A percentile compares a stretch with the other conserved stretches of the same genome.
These are phyloP conservation scores for Pisolithus orientalis DNA, from an alignment of 768 basidiomycete species.

Conservation along the genomic window DNA sequence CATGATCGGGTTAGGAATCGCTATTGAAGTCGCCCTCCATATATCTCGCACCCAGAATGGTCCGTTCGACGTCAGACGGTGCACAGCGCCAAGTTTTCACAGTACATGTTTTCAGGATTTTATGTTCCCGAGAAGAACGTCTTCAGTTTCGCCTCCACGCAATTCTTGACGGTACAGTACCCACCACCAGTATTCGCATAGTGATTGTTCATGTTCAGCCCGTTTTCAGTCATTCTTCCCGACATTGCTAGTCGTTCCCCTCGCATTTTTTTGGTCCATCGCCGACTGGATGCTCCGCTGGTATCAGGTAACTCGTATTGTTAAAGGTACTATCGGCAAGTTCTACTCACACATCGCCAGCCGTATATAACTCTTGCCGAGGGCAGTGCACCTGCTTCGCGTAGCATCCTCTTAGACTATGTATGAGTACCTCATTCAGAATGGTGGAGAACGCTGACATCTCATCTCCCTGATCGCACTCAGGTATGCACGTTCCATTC, in stretches of 20 bases:
- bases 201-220: not conserved
- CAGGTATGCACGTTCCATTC: conserved; percentile 28
- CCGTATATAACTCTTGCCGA: conserved; percentile 55
- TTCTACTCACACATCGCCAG: conserved; percentile 28
- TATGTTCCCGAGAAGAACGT: conserved; percentile 43
- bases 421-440: conserved; percentile 29
- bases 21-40: conserved; percentile 38
- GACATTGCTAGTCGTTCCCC: conserved; percentile 42
- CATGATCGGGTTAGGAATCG: conserved; percentile 43
- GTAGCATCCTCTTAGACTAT: conserved; percentile 62
- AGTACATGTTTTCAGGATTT: conserved; percentile 39
- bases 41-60: conserved; percentile 40
- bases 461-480: conserved; percentile 27
- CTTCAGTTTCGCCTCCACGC: conserved; percentile 41
- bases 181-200: not conserved
- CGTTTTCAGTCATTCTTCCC: conserved; percentile 52
- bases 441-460: conserved; percentile 4
- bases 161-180: conserved; percentile 38
- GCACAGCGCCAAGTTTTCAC: conserved; percentile 2
- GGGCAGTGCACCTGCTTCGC: conserved; percentile 48
- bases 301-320: conserved; percentile 44
- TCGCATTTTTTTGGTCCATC: conserved; percentile 42
- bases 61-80: conserved; percentile 17
- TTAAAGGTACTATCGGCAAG: not conserved
- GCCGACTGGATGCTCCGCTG: conserved; percentile 49